Evolutionary conservation across 805 yeast genomes (phyloP), one percentile per base, ranked within the genome.

Genomic region (Starmerella asiatica): DNA sequence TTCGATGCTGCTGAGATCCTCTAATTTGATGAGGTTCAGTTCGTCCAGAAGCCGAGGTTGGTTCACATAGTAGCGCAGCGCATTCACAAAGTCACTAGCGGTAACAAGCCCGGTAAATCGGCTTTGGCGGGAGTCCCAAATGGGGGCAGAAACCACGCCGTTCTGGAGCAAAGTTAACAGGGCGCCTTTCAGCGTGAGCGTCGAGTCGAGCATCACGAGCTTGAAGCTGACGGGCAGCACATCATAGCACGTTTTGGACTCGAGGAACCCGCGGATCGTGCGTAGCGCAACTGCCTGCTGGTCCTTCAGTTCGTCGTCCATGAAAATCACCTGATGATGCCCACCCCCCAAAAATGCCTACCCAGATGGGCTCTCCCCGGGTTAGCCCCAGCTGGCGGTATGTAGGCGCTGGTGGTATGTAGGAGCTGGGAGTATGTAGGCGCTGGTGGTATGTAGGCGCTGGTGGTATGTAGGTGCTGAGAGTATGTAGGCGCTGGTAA

Each of bases 171-270:
- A 63, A 21, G 93, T 86, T 48, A 84, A 85, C 54, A 91, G 67
- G 4, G 95, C 81, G 57, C 88, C 84, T 61, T 88, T 86, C 29
- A 91, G 93, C 41, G 84, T 64, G 35, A 91, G 65, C 5, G 94
- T 75, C 1, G 97, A 86, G 58, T 91, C 99, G 52, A 91, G 73
- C 34, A 91, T 97, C 40, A 91, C 80, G 53, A 91, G 69, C 51
- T 96, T 69, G 59, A 88, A 91, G 17, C 93, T 79, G 27, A 91
- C 97, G 2, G 99, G 98, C 31, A 91, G 68, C 18, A 91, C 98
- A 55, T 91, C 99, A 58, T 91, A 91, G 1, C 96, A 84, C 0
- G 94, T 86, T 57, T 88, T 88, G 36, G 91, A 76, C 54, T 83
- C 79, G 32, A 91, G 64, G 54, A 91, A 91, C 24, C 74, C 64